phyloP scores from a whole-genome alignment of 1,139 yeast species.

The Pichia kudriavzevii region DNA sequence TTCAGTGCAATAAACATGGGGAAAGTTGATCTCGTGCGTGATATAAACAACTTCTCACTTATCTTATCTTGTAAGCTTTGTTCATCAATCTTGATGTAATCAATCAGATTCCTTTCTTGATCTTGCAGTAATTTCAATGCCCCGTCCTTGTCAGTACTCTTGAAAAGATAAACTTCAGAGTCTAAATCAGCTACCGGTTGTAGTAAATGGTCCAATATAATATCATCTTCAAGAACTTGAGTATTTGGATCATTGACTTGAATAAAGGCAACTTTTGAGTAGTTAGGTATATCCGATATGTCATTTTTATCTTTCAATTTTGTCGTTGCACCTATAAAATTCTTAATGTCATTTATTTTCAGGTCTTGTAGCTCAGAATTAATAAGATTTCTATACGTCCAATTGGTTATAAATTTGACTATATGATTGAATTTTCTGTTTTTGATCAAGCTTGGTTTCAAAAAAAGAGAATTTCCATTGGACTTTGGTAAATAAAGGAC shows the following conservation, averaged over 20 bases:
- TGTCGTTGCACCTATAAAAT: slow-evolving; percentile 33
- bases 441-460: slow-evolving; percentile 3
- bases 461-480: slow-evolving; percentile 29
- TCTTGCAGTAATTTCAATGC: slow-evolving; percentile 34
- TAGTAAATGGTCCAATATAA: slow-evolving; percentile 49
- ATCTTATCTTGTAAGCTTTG: slow-evolving; percentile 14
- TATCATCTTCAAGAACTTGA: slow-evolving; percentile 51
- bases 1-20: slow-evolving; percentile 58
- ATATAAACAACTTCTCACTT: slow-evolving; percentile 39
- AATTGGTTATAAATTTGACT: slow-evolving; percentile 27
- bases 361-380: slow-evolving; percentile 33
- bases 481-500: slow-evolving; percentile 35
- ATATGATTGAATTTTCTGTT: too few species aligned
- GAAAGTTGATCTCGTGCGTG: slow-evolving; percentile 47
- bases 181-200: slow-evolving; percentile 53
- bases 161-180: slow-evolving; percentile 45
- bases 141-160: slow-evolving; percentile 37
- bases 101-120: slow-evolving; percentile 40
- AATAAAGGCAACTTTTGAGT: slow-evolving; percentile 43
- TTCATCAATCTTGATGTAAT: slow-evolving; percentile 21
- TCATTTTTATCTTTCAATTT: slow-evolving; percentile 27
- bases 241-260: slow-evolving; percentile 47
- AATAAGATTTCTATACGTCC: slow-evolving; percentile 32
- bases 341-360: slow-evolving; percentile 33
- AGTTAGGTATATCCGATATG: slow-evolving; percentile 25